Evolutionary conservation across 306 rosid species (phyloP).

Genomic region (Cicer pinnatifidum): DNA sequence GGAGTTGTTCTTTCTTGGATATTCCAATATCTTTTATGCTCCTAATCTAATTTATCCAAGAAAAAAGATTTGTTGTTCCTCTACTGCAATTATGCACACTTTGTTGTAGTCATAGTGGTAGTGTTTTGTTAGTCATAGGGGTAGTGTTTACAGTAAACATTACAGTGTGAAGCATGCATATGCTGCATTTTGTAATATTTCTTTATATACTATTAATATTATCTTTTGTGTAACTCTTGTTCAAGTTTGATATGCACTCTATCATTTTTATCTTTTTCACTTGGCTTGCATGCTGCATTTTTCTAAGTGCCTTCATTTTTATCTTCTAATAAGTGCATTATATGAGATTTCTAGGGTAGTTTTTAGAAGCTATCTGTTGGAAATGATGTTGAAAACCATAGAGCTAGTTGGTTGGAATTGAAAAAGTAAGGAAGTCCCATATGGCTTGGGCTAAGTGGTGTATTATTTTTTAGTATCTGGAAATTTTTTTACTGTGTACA

Average conservation of each 20-base stretch:
- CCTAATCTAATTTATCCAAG: constrained; percentile 16
- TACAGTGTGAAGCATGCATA: constrained; percentile 26
- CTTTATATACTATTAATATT: neutral
- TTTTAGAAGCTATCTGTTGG: constrained; percentile 1
- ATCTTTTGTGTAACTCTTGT: constrained; percentile 29
- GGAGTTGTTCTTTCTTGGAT: constrained; percentile 26
- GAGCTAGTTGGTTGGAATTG: too few relatives aligned
- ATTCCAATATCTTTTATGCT: constrained; percentile 20
- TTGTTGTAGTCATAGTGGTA: constrained; percentile 15
- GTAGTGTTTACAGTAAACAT: constrained; percentile 20
- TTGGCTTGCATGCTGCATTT: constrained; percentile 29
- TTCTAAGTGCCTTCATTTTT: constrained; percentile 29
- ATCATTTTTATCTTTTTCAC: constrained; percentile 6
- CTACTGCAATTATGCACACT: constrained; percentile 2
- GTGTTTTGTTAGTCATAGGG: constrained; percentile 26
- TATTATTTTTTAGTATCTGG: too few relatives aligned
- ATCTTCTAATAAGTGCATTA: constrained; percentile 20
- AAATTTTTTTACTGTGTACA: too few relatives aligned
- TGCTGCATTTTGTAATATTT: constrained; percentile 13
- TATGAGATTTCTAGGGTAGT: constrained; percentile 6
- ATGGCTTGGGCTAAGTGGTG: too few relatives aligned
- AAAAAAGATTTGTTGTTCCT: constrained; percentile 27
- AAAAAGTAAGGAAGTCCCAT: too few relatives aligned
- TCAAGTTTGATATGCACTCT: constrained; percentile 8
- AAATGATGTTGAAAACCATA: too few relatives aligned